phyloP scores from a whole-genome alignment of 495 filamentous ascomycete species.

The Aspergillus mulundensis region DNA sequence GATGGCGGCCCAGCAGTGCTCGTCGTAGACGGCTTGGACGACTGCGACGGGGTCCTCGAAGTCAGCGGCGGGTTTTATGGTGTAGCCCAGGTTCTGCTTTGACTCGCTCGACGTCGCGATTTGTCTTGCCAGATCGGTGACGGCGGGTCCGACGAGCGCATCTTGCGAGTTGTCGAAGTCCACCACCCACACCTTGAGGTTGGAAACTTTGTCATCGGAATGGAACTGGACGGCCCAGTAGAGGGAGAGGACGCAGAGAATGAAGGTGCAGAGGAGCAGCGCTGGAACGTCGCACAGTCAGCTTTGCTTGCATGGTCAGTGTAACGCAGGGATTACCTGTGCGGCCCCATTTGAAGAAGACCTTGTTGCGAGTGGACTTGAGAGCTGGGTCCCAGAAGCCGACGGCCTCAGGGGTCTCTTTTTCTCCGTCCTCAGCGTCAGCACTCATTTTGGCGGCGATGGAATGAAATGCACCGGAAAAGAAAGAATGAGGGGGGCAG shows the following conservation, averaged over 20 bases:
- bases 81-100: slow-evolving; percentile 42
- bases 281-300: slow-evolving; percentile 29
- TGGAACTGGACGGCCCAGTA: slow-evolving; percentile 59
- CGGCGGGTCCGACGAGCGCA: slow-evolving; percentile 55
- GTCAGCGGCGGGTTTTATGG: slow-evolving; percentile 42
- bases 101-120: neutral
- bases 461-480: no score
- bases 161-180: slow-evolving; percentile 59
- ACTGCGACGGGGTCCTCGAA: slow-evolving; percentile 59
- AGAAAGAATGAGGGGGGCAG: neutral
- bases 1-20: slow-evolving; percentile 60
- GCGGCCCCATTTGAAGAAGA: slow-evolving; percentile 35
- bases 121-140: slow-evolving; percentile 35
- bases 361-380: slow-evolving; percentile 41
- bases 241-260: slow-evolving; percentile 52
- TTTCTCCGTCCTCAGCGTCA: neutral
- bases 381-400: slow-evolving; percentile 50
- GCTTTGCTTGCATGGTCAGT: neutral
- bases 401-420: slow-evolving; percentile 31
- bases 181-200: slow-evolving; percentile 56
- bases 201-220: slow-evolving; percentile 43
- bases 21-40: slow-evolving; percentile 58
- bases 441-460: neutral
- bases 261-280: slow-evolving; percentile 49
- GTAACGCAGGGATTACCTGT: slow-evolving; percentile 15